Evolutionary conservation across 176 grass and related monocot species (phyloP).

Genomic region (Thalia dealbata): DNA sequence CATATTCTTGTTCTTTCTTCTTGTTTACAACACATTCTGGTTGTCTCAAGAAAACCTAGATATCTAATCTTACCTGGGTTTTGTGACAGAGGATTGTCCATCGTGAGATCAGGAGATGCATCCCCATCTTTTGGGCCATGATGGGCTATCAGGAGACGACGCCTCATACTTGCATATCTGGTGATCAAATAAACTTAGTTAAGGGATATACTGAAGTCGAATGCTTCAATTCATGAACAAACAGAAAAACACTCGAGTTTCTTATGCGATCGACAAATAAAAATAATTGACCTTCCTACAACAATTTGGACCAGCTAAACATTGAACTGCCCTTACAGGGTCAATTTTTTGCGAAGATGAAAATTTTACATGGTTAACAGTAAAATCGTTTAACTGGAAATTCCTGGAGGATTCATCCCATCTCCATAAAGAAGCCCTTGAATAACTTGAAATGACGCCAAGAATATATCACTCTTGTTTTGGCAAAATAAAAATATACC

Average conservation of each 20-base stretch:
- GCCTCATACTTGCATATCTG: slow-evolving; percentile 75
- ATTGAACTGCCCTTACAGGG: neutral
- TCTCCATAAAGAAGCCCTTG: too few relatives aligned
- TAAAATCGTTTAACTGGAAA: neutral
- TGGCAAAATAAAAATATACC: neutral
- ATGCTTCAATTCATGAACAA: neutral
- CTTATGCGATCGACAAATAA: neutral
- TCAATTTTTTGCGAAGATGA: slow-evolving; percentile 2
- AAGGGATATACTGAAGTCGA: neutral
- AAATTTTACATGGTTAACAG: neutral
- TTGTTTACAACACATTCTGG: too few relatives aligned
- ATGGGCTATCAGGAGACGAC: slow-evolving; percentile 55
- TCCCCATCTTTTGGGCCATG: slow-evolving; percentile 53
- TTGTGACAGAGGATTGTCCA: slow-evolving; percentile 94
- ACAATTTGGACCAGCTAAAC: neutral
- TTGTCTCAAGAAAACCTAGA: neutral
- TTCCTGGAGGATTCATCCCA: neutral
- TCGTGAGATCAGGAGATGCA: slow-evolving; percentile 40
- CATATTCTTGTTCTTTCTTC: neutral
- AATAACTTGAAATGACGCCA: neutral
- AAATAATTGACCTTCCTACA: neutral
- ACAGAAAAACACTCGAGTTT: neutral
- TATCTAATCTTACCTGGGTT: slow-evolving; percentile 63
- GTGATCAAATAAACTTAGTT: slow-evolving; percentile 12
- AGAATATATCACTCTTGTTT: neutral